These are phyloP conservation scores for Schoenoplectus tabernaemontani DNA, from an alignment of 202 grass and related monocot genomes.

Conservation along the genomic window DNA sequence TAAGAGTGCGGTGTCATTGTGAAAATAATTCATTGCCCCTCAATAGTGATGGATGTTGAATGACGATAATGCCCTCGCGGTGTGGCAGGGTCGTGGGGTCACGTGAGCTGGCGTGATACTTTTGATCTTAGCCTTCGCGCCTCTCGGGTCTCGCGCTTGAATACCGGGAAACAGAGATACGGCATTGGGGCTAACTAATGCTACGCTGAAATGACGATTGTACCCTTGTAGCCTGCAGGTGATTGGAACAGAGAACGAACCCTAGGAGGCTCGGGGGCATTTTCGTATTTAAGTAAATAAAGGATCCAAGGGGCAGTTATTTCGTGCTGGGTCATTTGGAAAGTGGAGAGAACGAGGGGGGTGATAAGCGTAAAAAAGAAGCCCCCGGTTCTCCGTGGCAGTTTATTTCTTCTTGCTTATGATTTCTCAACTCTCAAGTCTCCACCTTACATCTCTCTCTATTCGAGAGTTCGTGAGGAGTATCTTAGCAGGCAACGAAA, in stretches of 20 bases:
- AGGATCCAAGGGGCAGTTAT: too few relatives aligned
- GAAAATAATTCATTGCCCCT: too few relatives aligned
- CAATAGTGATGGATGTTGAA: not conserved
- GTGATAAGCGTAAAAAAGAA: not conserved
- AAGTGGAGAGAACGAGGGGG: conserved; percentile 3
- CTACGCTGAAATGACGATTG: not conserved
- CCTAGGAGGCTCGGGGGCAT: not conserved
- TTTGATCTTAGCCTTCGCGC: not conserved
- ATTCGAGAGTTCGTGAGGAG: too few relatives aligned
- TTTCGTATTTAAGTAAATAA: not conserved
- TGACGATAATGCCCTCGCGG: not conserved
- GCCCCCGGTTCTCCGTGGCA: not conserved
- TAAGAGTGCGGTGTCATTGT: too few relatives aligned
- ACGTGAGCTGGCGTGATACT: not conserved
- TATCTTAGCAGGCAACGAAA: too few relatives aligned
- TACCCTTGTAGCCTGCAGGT: not conserved
- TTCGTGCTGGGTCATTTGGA: not conserved
- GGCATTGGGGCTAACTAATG: not conserved
- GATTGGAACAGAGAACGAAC: not conserved
- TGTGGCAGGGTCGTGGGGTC: not conserved
- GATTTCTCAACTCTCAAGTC: too few relatives aligned
- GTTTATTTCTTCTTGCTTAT: too few relatives aligned
- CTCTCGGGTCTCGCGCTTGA: not conserved
- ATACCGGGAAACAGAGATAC: not conserved
- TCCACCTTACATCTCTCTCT: too few relatives aligned